Conservation (phyloP, 2,329 filamentous ascomycete species). For the Epichloe elymi region DNA sequence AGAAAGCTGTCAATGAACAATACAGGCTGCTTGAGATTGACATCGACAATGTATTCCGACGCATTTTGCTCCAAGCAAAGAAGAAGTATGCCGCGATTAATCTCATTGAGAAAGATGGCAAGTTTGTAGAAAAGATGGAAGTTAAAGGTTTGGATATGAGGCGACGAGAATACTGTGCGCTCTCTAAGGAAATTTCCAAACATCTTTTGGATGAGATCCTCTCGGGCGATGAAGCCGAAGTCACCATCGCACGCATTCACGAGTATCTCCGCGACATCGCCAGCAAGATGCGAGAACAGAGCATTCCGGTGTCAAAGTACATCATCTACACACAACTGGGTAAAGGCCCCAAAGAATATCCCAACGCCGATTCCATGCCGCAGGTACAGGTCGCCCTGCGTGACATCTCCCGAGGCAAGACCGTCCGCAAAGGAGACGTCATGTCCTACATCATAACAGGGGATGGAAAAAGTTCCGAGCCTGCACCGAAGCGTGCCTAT, state of each 20-base stretch:
- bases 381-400: constrained; percentile 91
- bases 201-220: constrained; percentile 87
- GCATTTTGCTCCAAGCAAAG: constrained; percentile 88
- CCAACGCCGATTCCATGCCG: constrained; percentile 88
- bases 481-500: constrained; percentile 78
- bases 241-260: constrained; percentile 79
- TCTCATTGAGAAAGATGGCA: constrained; percentile 76
- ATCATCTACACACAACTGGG: constrained; percentile 97
- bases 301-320: constrained; percentile 71
- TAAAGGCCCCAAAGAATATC: constrained; percentile 86
- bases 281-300: constrained; percentile 69
- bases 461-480: constrained; percentile 51
- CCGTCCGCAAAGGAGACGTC: constrained; percentile 83
- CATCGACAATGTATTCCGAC: constrained; percentile 92
- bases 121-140: constrained; percentile 87
- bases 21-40: constrained; percentile 93
- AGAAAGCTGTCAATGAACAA: constrained; percentile 82
- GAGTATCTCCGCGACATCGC: constrained; percentile 82
- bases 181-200: constrained; percentile 90
- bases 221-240: constrained; percentile 82
- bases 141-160: constrained; percentile 98
- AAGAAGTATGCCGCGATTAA: constrained; percentile 99
- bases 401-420: constrained; percentile 75
- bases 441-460: constrained; percentile 90
- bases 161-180: constrained; percentile 85